These are phyloP conservation scores for Corrigiola litoralis DNA, from an alignment of 179 eudicot genomes.

Conservation along the genomic window DNA sequence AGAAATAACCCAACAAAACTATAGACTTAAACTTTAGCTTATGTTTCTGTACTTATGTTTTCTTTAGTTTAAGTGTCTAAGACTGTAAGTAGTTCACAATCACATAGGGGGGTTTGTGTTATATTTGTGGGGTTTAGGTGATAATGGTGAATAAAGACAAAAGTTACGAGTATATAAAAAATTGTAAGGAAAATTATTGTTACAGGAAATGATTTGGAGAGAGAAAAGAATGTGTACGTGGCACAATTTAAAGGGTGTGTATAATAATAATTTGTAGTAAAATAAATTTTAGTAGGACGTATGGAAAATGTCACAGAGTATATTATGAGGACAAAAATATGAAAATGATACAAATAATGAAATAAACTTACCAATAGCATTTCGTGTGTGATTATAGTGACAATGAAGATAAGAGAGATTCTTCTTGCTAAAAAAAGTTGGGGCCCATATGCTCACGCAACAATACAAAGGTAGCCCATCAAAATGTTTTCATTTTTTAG, in stretches of 20 bases:
- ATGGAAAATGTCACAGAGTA: no score
- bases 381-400: no score
- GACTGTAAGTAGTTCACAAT: neutral
- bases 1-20: neutral
- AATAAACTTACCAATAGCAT: no score
- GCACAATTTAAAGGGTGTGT: slow-evolving; percentile 11
- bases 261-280: neutral
- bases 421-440: no score
- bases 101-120: no score
- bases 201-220: slow-evolving; percentile 28
- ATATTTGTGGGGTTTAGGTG: slow-evolving; percentile 4
- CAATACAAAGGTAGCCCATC: no score
- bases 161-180: no score
- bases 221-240: slow-evolving; percentile 15
- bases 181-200: neutral
- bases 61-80: neutral
- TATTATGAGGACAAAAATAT: no score
- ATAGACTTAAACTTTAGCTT: neutral
- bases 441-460: no score
- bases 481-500: no score
- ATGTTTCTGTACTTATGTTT: neutral
- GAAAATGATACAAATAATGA: no score
- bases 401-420: no score
- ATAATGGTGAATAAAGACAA: neutral
- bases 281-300: neutral